Evolutionary conservation across 73 alveolate genomes (phyloP).

Genomic region (Stentor coeruleus): DNA sequence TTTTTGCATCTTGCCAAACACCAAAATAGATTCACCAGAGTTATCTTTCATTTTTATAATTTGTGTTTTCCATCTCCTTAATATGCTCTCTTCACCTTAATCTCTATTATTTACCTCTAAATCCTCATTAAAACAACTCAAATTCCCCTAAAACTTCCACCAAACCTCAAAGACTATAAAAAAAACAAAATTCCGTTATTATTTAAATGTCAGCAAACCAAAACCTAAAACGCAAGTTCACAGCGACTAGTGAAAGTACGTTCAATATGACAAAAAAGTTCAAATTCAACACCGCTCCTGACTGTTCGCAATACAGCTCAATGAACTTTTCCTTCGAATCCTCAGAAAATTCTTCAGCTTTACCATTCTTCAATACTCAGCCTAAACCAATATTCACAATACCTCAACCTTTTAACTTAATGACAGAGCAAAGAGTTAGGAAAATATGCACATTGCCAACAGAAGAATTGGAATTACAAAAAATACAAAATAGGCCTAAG

Average conservation of each 20-base stretch:
- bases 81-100: no score
- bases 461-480: not conserved
- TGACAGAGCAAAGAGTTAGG: not conserved
- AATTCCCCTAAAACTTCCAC: no score
- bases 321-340: not conserved
- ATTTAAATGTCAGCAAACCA: constrained; percentile 1
- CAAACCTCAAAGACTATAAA: no score
- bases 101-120: no score
- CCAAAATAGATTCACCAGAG: not conserved
- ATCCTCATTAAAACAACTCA: no score
- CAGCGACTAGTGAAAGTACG: not conserved
- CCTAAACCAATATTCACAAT: no score
- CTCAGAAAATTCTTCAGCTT: not conserved
- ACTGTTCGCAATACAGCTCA: not conserved
- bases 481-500: not conserved
- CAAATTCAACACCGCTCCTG: no score
- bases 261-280: not conserved
- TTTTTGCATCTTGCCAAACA: not conserved
- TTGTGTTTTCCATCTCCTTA: no score
- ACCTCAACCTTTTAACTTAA: not conserved
- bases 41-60: no score
- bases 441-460: not conserved
- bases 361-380: not conserved
- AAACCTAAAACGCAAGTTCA: not conserved
- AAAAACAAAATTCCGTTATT: constrained; percentile 7